Base-by-base conservation (phyloP, 805 yeast genomes). In the Candida bentonensis region DNA sequence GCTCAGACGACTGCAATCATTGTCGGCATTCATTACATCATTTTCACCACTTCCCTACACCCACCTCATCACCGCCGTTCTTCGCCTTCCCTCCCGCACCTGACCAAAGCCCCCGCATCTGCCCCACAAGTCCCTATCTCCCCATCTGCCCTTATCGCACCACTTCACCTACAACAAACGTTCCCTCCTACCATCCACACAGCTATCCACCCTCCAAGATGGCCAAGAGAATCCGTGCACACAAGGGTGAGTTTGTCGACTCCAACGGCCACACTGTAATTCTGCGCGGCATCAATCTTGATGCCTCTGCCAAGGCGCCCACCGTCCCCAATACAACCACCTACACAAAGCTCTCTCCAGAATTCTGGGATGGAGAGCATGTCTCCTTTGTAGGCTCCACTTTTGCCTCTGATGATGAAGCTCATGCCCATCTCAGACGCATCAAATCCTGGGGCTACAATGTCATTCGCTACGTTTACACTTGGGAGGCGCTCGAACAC, bases 401-500 rank as follows among this genome's bases (percentile, higher is more conserved):
- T 0, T 81, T 84, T 54, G 80, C 88, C 0, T 53, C 87, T 11
- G 76, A 69, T 2, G 36, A 30, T 4, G 88, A 84, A 21, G 88
- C 92, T 0, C 76, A 68, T 46, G 64, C 54, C 30, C 96, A 88
- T 58, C 65, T 88, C 39, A 64, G 60, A 9, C 67, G 94, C 46
- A 74, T 88, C 56, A 83, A 80, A 57, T 67, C 77, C 4, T 74
- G 88, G 74, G 96, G 96, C 1, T 85, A 73, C 61, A 88, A 87
- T 57, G 71, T 81, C 2, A 70, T 88, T 20, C 64, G 96, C 46
- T 82, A 78, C 57, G 65, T 86, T 17, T 66, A 83, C 42, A 81
- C 94, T 0, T 88, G 96, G 96, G 96, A 88, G 59, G 89, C 96
- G 0, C 55, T 88, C 5, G 96, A 88, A 59, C 96, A 88, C 53